These are phyloP conservation scores for Stemphylium vesicarium DNA, from an alignment of 2,329 filamentous ascomycete genomes.

Conservation along the genomic window DNA sequence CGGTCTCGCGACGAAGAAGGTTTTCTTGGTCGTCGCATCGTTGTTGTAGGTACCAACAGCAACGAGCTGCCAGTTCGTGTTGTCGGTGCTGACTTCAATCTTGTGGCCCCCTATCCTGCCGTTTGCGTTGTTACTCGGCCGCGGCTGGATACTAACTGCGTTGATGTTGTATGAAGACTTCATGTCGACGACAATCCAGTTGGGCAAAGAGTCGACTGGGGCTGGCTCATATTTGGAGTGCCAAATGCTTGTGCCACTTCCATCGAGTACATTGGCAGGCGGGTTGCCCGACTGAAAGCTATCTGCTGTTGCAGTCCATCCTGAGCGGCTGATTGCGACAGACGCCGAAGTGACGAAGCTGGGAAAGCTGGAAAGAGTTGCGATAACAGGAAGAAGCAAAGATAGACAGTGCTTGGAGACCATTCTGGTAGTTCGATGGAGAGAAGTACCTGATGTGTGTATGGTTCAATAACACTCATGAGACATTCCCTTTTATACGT, in stretches of 20 bases:
- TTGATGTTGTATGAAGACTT: conserved; percentile 36
- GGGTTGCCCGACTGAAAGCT: conserved; percentile 31
- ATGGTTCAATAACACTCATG: no score
- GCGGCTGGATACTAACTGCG: conserved; percentile 41
- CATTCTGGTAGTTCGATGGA: no score
- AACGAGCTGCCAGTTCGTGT: conserved; percentile 30
- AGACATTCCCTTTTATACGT: no score
- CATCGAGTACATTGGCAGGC: conserved; percentile 40
- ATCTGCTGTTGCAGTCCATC: conserved; percentile 37
- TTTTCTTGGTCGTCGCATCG: conserved; percentile 30
- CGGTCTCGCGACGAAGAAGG: conserved; percentile 26
- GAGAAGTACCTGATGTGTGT: no score
- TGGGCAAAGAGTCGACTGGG: conserved; percentile 31
- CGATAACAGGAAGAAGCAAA: no score
- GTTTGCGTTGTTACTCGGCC: conserved; percentile 42
- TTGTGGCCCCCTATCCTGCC: conserved; percentile 47
- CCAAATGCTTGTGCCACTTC: conserved; percentile 41
- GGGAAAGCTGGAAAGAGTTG: no score
- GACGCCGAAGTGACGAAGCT: conserved; percentile 15
- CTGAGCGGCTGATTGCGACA: conserved; percentile 27
- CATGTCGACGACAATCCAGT: conserved; percentile 45
- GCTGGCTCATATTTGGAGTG: conserved; percentile 37
- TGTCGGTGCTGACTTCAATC: conserved; percentile 42
- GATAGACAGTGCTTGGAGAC: no score
- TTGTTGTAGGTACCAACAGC: conserved; percentile 38